A percentile compares a stretch with the other conserved stretches of the same genome.
These are phyloP conservation scores for Phyllosticta capitalensis DNA, from an alignment of 2,329 filamentous ascomycete genomes.

Conservation along the genomic window DNA sequence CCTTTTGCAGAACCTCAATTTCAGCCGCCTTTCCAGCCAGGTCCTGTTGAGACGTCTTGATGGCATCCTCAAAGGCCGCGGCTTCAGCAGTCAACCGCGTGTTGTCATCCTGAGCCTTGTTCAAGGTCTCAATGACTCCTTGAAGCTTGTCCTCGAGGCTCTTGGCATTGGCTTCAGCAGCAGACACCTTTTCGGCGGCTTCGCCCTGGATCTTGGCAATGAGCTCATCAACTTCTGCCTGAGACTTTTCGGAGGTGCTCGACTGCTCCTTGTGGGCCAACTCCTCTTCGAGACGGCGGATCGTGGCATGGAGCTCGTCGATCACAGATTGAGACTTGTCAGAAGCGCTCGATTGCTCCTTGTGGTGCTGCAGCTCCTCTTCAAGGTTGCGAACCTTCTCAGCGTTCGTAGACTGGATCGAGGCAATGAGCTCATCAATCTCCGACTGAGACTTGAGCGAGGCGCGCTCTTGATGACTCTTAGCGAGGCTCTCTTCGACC, in stretches of 20 bases:
- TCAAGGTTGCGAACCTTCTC: slow-evolving; percentile 1
- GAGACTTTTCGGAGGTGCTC: slow-evolving; percentile 1
- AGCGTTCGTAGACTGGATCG: background rate
- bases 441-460: slow-evolving; percentile 7
- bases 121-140: background rate
- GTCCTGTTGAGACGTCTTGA: slow-evolving; percentile 2
- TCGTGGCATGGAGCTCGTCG: slow-evolving; percentile 2
- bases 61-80: slow-evolving; percentile 5
- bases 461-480: slow-evolving; percentile 2
- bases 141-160: background rate
- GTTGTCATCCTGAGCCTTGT: slow-evolving; percentile 1
- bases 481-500: background rate
- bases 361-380: slow-evolving; percentile 1
- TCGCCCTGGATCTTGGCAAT: slow-evolving; percentile 4
- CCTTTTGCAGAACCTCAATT: slow-evolving; percentile 4
- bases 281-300: slow-evolving; percentile 1
- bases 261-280: slow-evolving; percentile 2
- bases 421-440: slow-evolving; percentile 1
- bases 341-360: background rate
- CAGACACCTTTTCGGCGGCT: slow-evolving; percentile 6
- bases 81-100: background rate
- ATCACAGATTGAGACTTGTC: slow-evolving; percentile 4
- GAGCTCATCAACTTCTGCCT: slow-evolving; percentile 2
- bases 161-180: slow-evolving; percentile 4
- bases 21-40: slow-evolving; percentile 3